Base-by-base conservation (phyloP, 2,329 filamentous ascomycete species). In the Neoscytalidium dimidiatum region DNA sequence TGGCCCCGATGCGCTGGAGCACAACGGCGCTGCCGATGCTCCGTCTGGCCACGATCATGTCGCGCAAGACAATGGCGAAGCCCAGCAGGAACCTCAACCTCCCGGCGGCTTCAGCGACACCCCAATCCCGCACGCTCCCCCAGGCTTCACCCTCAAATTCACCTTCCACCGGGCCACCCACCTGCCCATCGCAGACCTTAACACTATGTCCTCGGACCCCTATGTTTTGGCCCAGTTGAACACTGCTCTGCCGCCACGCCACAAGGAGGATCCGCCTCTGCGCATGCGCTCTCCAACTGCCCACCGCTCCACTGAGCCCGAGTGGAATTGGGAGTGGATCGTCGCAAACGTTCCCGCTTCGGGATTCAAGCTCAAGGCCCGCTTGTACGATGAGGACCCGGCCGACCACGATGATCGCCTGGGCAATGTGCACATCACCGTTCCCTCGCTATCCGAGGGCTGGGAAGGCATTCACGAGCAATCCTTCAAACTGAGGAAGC, bases 371-470 rank as follows among this genome's bases (percentile, higher is more conserved):
- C 84, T 98, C 70, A 97, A 97, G 75, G 92, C 92, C 67, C 86
- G 92, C 62, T 79, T 98, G 19, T 96, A 94, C 78, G 94, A 98
- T 72, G 94, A 98, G 76, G 94, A 98, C 77, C 88, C 89, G 35
- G 87, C 89, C 1, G 92, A 97, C 74, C 87, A 90, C 69, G 91
- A 98, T 73, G 94, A 98, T 78, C 85, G 92, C 28, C 84, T 98
- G 21, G 94, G 94, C 11, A 96, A 95, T 72, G 92, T 92, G 3
- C 92, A 92, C 52, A 81, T 97, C 62, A 78, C 85, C 19, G 86
- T 91, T 0, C 78, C 83, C 11, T 74, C 78, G 1, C 74, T 97
- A 6, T 81, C 81, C 53, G 86, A 90, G 46, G 76, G 83, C 43
- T 96, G 92, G 92, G 71, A 80, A 8, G 91, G 91, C 0, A 85